Evolutionary conservation across 805 yeast species (phyloP).

Genomic region (Lipomyces lipofer): DNA sequence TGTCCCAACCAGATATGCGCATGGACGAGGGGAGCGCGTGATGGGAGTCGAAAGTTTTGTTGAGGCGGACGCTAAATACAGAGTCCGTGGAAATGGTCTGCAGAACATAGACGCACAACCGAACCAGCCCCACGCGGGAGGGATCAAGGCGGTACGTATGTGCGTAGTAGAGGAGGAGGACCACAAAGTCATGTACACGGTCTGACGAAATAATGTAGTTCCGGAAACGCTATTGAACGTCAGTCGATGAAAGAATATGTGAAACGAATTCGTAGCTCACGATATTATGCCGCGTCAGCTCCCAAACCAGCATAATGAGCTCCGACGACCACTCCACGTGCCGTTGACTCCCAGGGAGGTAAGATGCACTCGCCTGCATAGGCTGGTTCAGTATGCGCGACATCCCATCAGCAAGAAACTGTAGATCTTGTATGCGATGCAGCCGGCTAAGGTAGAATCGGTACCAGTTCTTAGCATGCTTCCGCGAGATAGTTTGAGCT

Average conservation of each 20-base stretch:
- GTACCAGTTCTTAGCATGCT: conserved; percentile 35
- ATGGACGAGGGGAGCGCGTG: conserved; percentile 34
- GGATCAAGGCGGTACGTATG: conserved; percentile 47
- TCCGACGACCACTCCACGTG: conserved; percentile 53
- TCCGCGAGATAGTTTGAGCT: conserved; percentile 2
- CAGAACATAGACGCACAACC: conserved; percentile 40
- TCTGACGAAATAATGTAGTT: conserved; percentile 45
- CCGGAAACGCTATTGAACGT: conserved; percentile 35
- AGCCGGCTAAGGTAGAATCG: conserved; percentile 40
- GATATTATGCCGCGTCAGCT: conserved; percentile 69
- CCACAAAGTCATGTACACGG: conserved; percentile 54
- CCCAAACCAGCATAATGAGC: conserved; percentile 69
- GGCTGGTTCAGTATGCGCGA: conserved; percentile 41
- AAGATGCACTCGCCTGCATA: conserved; percentile 41
- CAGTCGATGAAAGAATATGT: not conserved
- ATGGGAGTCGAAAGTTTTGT: conserved; percentile 35
- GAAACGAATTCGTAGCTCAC: not conserved
- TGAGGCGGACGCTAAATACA: conserved; percentile 32
- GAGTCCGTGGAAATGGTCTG: conserved; percentile 37
- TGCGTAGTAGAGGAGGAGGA: conserved; percentile 59
- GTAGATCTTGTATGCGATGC: conserved; percentile 40
- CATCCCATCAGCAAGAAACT: conserved; percentile 38
- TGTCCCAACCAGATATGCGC: conserved; percentile 30
- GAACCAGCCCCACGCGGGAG: conserved; percentile 33
- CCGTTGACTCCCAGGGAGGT: conserved; percentile 36